These are phyloP conservation scores for Phytophthora sp. DNA, from an alignment of 352 stramenopile genomes.

Conservation along the genomic window DNA sequence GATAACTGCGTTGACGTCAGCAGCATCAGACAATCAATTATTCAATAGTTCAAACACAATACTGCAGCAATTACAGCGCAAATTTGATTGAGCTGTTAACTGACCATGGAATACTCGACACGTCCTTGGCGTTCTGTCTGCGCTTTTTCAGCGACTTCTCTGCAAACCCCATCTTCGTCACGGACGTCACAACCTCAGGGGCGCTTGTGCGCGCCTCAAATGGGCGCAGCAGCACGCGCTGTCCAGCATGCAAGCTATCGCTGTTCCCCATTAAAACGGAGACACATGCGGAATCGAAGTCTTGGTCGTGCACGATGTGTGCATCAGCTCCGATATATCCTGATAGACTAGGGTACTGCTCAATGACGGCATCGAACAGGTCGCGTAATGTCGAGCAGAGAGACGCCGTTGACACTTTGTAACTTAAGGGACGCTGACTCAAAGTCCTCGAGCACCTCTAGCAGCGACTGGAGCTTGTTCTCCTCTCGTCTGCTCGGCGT, in stretches of 20 bases:
- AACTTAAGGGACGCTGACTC: not conserved
- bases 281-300: too few species aligned
- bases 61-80: too few species aligned
- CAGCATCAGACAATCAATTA: too few species aligned
- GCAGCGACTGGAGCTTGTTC: not conserved
- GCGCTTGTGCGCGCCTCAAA: not conserved
- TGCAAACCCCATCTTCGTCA: not conserved
- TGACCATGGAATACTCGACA: not conserved
- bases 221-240: not conserved
- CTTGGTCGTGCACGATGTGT: constrained; percentile 2
- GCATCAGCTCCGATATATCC: not conserved
- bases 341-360: not conserved
- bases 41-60: too few species aligned
- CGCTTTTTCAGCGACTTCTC: not conserved
- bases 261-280: not conserved
- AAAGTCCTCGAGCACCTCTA: not conserved
- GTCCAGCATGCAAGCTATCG: not conserved
- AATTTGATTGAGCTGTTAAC: too few species aligned
- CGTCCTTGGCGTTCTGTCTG: not conserved
- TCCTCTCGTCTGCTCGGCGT: not conserved
- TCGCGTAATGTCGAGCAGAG: not conserved
- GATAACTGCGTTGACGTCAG: too few species aligned
- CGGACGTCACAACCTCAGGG: not conserved
- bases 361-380: not conserved
- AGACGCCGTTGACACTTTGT: constrained; percentile 1